Base-by-base conservation (phyloP, 1,139 yeast genomes). In the Scheffersomyces illinoinensis region DNA sequence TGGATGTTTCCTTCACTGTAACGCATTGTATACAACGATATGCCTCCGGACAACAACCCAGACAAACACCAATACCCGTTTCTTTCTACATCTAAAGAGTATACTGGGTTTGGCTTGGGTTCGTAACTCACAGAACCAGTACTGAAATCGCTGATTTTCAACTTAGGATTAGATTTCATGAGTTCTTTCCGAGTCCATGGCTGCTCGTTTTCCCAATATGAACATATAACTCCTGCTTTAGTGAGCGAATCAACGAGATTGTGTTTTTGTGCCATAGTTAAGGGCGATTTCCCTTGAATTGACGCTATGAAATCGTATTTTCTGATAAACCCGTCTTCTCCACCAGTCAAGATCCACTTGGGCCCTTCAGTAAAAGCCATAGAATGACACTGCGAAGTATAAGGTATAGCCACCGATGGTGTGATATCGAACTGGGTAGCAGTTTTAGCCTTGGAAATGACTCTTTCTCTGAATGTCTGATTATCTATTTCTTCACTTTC, bases 171-270 rank as follows among this genome's bases (percentile, higher is more conserved):
- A 64, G 67, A 69, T 68, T 61, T 61, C 76, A 81, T 63, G 60
- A 84, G 64, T 60, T 80, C 75, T 18, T 71, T 69, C 62, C 74
- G 75, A 39, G 84, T 76, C 59, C 85, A 77, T 0, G 97, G 97
- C 68, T 92, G 91, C 73, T 93, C 99, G 72, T 95, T 96, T 69
- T 93, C 98, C 98, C 98, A 95, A 74, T 92, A 95, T 0, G 96
- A 89, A 46, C 84, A 74, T 17, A 93, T 76, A 1, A 91, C 89
- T 4, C 98, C 99, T 0, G 95, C 95, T 66, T 87, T 89, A 24
- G 90, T 84, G 49, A 95, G 85, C 0, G 96, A 85, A 71, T 95
- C 99, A 19, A 92, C 93, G 60, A 92, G 78, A 55, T 92, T 91
- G 72, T 95, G 99, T 67, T 86, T 86, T 71, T 95, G 99, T 1